Conservation (phyloP, 2,329 filamentous ascomycete genomes). For the Penicillium sclerotigenum region DNA sequence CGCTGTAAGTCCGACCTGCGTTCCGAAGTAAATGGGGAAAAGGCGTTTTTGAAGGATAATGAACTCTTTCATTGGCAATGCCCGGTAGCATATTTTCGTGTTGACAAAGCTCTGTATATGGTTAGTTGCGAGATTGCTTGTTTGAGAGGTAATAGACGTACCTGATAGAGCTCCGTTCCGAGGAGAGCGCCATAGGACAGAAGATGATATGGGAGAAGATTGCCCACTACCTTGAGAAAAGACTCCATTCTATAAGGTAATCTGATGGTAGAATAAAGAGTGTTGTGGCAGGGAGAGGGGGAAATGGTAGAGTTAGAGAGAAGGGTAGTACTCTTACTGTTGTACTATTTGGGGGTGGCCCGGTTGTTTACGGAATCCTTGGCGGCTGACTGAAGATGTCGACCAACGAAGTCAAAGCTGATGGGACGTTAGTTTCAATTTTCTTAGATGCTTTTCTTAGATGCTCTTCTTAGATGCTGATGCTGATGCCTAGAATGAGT, state of each 20-base stretch:
- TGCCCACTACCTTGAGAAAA: slow-evolving; percentile 11
- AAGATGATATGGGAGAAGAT: slow-evolving; percentile 36
- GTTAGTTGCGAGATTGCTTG: neutral
- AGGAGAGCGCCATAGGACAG: slow-evolving; percentile 41
- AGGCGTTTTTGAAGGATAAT: slow-evolving; percentile 40
- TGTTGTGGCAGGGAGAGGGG: neutral
- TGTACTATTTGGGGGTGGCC: too few species aligned
- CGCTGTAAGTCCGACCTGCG: slow-evolving; percentile 36
- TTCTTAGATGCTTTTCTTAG: too few species aligned
- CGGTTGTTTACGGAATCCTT: neutral
- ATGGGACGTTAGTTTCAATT: neutral
- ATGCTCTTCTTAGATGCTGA: neutral
- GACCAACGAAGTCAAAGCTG: neutral
- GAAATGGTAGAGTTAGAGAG: neutral
- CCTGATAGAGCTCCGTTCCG: slow-evolving; percentile 40
- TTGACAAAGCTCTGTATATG: slow-evolving; percentile 38
- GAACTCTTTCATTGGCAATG: slow-evolving; percentile 39
- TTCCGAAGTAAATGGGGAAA: slow-evolving; percentile 42
- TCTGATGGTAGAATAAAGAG: neutral
- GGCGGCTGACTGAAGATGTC: neutral
- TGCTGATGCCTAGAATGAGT: too few species aligned
- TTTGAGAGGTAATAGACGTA: neutral
- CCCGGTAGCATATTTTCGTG: slow-evolving; percentile 39
- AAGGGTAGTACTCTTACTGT: neutral
- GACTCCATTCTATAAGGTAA: slow-evolving; percentile 10